Evolutionary conservation across 2,329 filamentous ascomycete genomes (phyloP), one percentile per base, ranked within the genome.

Genomic region (Pseudophaeomoniella oleicola): DNA sequence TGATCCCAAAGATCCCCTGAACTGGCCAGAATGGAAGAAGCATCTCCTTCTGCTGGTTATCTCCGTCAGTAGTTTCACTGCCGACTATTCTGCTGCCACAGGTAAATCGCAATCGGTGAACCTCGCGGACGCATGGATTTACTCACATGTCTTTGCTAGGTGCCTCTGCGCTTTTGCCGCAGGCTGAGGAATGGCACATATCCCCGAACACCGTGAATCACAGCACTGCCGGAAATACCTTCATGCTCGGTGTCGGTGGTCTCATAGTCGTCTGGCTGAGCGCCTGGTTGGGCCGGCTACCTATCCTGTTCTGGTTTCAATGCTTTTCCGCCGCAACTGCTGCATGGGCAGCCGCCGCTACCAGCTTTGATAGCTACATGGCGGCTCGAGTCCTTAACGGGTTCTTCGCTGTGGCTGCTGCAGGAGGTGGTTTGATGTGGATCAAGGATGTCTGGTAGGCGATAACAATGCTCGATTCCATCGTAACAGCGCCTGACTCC

Each of bases 361-460:
- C 52, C 0, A 57, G 48, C 6, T 67, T 66, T 42, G 52, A 56
- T n/a, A 66, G 62, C 1, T 67, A 64, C 46, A 62, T 65, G 55
- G 62, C 60, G 2, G 61, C 63, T 3, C 60, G 64, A 18, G 64
- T 67, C 32, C 50, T 67, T 19, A 66, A 55, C 36, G 54, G 66
- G 14, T 62, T 69, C 42, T 68, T 69, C 48, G 58, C 57, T 19
- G 66, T 64, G 3, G 60, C 46, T 6, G 50, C 44, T 4, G 47
- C 51, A 6, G 50, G 47, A 11, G 50, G 50, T 12, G 66, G 64
- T 6, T 54, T 73, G 36, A 65, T 68, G 44, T 66, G 66, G 46
- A 65, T 72, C 47, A 66, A 71, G 37, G 71, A 75, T 49, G 60
- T 72, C 39, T 76, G 72, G 56, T 75, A 34, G 9, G 22, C n/a